Evolutionary conservation across 257 asterid genomes (phyloP).

Genomic region (Solanum gracilifrons): DNA sequence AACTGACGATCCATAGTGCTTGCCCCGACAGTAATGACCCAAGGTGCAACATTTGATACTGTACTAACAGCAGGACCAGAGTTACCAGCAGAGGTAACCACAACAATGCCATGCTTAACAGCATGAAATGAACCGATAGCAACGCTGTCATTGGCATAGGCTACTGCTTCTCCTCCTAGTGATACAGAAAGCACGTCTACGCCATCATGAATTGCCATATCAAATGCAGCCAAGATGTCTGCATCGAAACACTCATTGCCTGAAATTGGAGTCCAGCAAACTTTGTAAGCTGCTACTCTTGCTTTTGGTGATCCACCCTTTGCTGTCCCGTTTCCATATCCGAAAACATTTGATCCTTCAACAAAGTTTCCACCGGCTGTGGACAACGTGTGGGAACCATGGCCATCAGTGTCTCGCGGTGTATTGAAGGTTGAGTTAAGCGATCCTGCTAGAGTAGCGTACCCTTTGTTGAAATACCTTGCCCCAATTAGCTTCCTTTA

Average conservation of each 20-base stretch:
- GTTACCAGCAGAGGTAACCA: slow-evolving; percentile 86
- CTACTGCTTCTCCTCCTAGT: slow-evolving; percentile 62
- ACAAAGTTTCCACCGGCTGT: slow-evolving; percentile 88
- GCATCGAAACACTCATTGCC: slow-evolving; percentile 80
- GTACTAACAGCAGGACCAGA: slow-evolving; percentile 65
- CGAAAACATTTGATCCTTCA: slow-evolving; percentile 51
- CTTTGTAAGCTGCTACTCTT: slow-evolving; percentile 92
- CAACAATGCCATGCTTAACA: slow-evolving; percentile 57
- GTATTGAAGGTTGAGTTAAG: slow-evolving; percentile 50
- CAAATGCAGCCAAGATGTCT: slow-evolving; percentile 80
- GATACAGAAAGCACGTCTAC: slow-evolving; percentile 87
- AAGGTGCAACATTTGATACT: slow-evolving; percentile 68
- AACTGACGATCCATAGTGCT: slow-evolving; percentile 80
- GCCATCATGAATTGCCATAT: slow-evolving; percentile 75
- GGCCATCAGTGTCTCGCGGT: slow-evolving; percentile 75
- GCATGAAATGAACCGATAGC: slow-evolving; percentile 97
- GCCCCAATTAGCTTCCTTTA: slow-evolving; percentile 92
- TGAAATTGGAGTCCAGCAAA: slow-evolving; percentile 68
- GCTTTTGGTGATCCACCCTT: slow-evolving; percentile 94
- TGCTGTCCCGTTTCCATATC: slow-evolving; percentile 83
- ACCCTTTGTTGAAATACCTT: slow-evolving; percentile 78
- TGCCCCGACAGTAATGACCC: slow-evolving; percentile 87
- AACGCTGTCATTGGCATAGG: slow-evolving; percentile 56
- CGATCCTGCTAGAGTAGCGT: slow-evolving; percentile 38
- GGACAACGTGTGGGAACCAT: slow-evolving; percentile 89